phyloP scores from a whole-genome alignment of 805 yeast genomes.

The Cyberlindnera euphorbiae region DNA sequence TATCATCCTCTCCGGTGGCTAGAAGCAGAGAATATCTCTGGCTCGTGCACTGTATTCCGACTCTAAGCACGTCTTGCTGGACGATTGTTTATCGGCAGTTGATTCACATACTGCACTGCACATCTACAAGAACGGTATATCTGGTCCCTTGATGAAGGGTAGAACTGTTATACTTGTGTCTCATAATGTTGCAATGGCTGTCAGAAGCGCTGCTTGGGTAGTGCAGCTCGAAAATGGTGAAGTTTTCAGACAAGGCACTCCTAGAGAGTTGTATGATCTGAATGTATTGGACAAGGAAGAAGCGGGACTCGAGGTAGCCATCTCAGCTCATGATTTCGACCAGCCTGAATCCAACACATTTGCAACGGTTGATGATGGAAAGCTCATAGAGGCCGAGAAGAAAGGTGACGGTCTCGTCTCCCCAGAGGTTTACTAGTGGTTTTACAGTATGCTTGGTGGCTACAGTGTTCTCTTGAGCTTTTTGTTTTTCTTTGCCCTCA shows the following conservation, averaged over 20 bases:
- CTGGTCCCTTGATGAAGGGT: slow-evolving; percentile 78
- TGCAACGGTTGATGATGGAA: slow-evolving; percentile 37
- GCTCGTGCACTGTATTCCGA: slow-evolving; percentile 92
- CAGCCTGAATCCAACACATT: slow-evolving; percentile 18
- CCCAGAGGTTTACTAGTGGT: slow-evolving; percentile 62
- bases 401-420: slow-evolving; percentile 84
- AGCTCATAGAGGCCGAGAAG: slow-evolving; percentile 75
- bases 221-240: slow-evolving; percentile 83
- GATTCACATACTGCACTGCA: slow-evolving; percentile 95
- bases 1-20: slow-evolving; percentile 94
- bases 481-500: slow-evolving; percentile 41
- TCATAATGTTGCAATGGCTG: slow-evolving; percentile 87
- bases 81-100: slow-evolving; percentile 95
- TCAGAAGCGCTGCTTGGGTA: slow-evolving; percentile 75
- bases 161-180: slow-evolving; percentile 91
- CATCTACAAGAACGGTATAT: slow-evolving; percentile 86
- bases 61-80: slow-evolving; percentile 76
- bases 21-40: slow-evolving; percentile 90
- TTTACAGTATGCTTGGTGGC: slow-evolving; percentile 68
- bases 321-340: too few species aligned
- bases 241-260: slow-evolving; percentile 71
- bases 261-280: slow-evolving; percentile 53
- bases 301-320: slow-evolving; percentile 40
- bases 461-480: slow-evolving; percentile 45
- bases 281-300: slow-evolving; percentile 49